phyloP scores from a whole-genome alignment of 2,329 filamentous ascomycete species.

The Parastagonospora nodorum region DNA sequence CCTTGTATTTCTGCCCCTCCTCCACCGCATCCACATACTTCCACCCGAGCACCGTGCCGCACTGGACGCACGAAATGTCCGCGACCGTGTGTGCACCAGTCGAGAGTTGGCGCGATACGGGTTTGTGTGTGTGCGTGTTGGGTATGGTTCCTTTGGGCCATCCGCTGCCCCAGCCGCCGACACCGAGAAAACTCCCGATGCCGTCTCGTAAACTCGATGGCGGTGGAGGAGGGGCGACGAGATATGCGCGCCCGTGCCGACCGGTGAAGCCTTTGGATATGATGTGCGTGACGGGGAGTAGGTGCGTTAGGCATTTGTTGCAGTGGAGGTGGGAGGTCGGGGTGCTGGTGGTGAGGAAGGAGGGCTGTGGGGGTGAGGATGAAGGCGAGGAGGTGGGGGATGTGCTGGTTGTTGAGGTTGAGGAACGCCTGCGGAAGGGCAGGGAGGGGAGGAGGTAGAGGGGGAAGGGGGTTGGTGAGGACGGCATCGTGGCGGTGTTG shows the following conservation, averaged over 20 bases:
- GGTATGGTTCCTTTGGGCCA: conserved; percentile 50
- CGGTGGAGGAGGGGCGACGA: conserved; percentile 56
- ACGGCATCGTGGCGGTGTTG: conserved; percentile 8
- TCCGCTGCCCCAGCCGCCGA: conserved; percentile 3
- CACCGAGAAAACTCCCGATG: no score
- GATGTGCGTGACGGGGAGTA: conserved; percentile 64
- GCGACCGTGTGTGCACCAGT: conserved; percentile 67
- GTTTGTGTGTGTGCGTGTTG: conserved; percentile 62
- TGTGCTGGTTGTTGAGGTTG: conserved; percentile 42
- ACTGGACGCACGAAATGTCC: conserved; percentile 63
- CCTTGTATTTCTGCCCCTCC: conserved; percentile 66
- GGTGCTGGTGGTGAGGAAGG: conserved; percentile 29
- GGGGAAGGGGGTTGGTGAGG: conserved; percentile 46
- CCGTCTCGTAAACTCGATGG: no score
- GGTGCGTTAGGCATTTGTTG: conserved; percentile 62
- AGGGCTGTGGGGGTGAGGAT: conserved; percentile 29
- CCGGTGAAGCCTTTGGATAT: conserved; percentile 70
- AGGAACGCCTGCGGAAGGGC: conserved; percentile 49
- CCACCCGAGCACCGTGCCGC: conserved; percentile 64
- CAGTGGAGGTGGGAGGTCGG: conserved; percentile 63
- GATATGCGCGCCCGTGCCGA: conserved; percentile 67
- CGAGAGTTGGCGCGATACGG: conserved; percentile 63
- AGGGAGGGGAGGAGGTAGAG: conserved; percentile 46
- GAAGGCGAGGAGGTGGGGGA: conserved; percentile 23
- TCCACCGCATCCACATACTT: conserved; percentile 68